Conservation (phyloP, 2,329 filamentous ascomycete species). For the Beauveria bassiana region DNA sequence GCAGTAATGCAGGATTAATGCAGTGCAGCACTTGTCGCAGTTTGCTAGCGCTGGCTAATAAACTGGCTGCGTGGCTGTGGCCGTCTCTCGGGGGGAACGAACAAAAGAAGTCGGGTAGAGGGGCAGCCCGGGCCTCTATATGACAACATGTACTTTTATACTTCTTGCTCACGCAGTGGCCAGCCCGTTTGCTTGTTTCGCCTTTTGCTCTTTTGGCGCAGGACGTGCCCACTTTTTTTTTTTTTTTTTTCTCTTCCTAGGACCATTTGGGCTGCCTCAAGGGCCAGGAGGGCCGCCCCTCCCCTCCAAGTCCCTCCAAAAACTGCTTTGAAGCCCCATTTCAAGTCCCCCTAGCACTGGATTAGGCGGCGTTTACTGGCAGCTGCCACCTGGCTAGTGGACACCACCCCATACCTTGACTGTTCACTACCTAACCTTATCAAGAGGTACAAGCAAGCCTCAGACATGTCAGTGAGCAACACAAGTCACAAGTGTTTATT, state of each 20-base stretch:
- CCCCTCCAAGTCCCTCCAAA: too few species aligned
- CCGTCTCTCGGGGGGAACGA: constrained; percentile 1
- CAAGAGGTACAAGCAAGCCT: not conserved
- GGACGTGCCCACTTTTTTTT: constrained; percentile 1
- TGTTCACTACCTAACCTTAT: not conserved
- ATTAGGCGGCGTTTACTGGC: not conserved
- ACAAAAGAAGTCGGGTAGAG: constrained; percentile 10
- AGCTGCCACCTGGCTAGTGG: not conserved
- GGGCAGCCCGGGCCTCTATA: constrained; percentile 13
- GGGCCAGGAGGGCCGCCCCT: not conserved
- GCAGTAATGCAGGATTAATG: not conserved
- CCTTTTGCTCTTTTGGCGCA: constrained; percentile 4
- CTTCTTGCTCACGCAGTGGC: constrained; percentile 10
- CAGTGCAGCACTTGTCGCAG: not conserved
- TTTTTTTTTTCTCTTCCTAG: constrained; percentile 1
- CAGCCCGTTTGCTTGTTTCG: constrained; percentile 11
- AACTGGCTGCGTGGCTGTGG: not conserved
- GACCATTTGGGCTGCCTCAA: not conserved
- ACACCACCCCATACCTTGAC: not conserved
- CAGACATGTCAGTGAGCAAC: not conserved
- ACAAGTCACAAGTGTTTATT: constrained; percentile 1
- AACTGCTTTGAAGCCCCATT: too few species aligned
- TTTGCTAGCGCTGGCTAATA: not conserved
- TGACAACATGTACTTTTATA: constrained; percentile 16
- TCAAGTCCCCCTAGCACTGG: not conserved